These are phyloP conservation scores for Trichoderma sp. DNA, from an alignment of 2,329 filamentous ascomycete genomes.

Conservation along the genomic window DNA sequence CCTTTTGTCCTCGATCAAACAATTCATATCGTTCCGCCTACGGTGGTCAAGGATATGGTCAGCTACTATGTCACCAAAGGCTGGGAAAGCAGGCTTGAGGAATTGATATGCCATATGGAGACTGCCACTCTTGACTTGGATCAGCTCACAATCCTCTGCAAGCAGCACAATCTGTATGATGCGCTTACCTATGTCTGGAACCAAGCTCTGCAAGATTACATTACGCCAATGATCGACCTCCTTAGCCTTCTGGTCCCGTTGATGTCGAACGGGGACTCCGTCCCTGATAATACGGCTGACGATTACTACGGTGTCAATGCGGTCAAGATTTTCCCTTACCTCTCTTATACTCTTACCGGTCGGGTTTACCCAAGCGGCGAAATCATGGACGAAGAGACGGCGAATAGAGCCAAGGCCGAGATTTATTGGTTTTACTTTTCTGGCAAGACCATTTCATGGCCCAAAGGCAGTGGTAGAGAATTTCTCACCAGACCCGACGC, in stretches of 20 bases:
- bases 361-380: constrained; percentile 88
- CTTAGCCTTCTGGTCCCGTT: constrained; percentile 63
- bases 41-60: constrained; percentile 82
- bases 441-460: constrained; percentile 74
- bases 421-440: constrained; percentile 94
- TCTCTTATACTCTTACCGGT: constrained; percentile 87
- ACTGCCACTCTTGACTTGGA: constrained; percentile 91
- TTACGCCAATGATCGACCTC: constrained; percentile 85
- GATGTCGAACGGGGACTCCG: constrained; percentile 55
- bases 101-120: constrained; percentile 91
- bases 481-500: constrained; percentile 60
- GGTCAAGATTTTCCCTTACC: constrained; percentile 89
- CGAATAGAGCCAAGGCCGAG: constrained; percentile 76
- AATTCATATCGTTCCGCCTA: constrained; percentile 73
- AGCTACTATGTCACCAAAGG: constrained; percentile 75
- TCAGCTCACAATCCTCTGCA: constrained; percentile 86
- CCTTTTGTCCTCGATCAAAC: constrained; percentile 79
- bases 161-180: constrained; percentile 88
- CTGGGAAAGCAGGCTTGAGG: constrained; percentile 76
- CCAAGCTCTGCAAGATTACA: constrained; percentile 80
- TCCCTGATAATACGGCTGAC: constrained; percentile 55
- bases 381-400: constrained; percentile 67
- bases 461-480: constrained; percentile 58
- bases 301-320: constrained; percentile 68
- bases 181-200: constrained; percentile 98